These are phyloP conservation scores for Neonectria coccinea DNA, from an alignment of 2,329 filamentous ascomycete genomes.

Conservation along the genomic window DNA sequence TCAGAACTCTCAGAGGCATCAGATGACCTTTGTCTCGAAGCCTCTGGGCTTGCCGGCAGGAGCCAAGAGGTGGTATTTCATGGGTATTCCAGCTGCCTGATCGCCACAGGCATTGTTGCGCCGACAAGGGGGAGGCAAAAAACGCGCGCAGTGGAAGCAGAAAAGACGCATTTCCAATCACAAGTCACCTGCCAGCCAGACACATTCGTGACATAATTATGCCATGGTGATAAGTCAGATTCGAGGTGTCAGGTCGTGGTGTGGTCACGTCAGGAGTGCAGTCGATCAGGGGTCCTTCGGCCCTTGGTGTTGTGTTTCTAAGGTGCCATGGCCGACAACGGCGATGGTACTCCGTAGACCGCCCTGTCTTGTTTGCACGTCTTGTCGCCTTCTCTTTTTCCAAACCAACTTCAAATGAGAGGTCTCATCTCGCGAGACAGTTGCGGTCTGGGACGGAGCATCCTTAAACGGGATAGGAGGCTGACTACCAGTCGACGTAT, in stretches of 20 bases:
- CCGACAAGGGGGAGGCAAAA: constrained; percentile 7
- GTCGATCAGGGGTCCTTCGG: constrained; percentile 11
- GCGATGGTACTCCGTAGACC: constrained; percentile 4
- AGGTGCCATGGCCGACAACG: constrained; percentile 2
- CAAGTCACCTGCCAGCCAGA: constrained; percentile 4
- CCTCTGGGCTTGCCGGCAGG: constrained; percentile 13
- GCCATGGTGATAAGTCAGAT: constrained; percentile 13
- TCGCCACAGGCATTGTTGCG: constrained; percentile 22
- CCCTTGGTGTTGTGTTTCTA: not conserved
- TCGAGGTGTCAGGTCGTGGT: constrained; percentile 14
- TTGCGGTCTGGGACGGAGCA: constrained; percentile 28
- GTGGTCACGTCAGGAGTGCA: constrained; percentile 3
- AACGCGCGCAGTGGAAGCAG: not conserved
- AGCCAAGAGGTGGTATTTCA: constrained; percentile 35
- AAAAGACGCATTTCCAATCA: constrained; percentile 19
- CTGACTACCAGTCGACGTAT: constrained; percentile 14
- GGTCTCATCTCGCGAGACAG: constrained; percentile 28
- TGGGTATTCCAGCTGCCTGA: constrained; percentile 21
- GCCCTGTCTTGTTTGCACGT: constrained; percentile 9
- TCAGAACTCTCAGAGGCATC: constrained; percentile 14
- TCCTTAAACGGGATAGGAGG: constrained; percentile 19
- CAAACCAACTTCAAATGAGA: constrained; percentile 7
- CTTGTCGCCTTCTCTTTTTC: not conserved
- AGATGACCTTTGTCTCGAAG: constrained; percentile 32
- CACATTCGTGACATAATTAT: not conserved